A percentile compares a stretch with the other conserved stretches of the same genome.
Evolutionary conservation across 768 basidiomycete genomes (phyloP).

Genomic region (Butyriboletus loyo): DNA sequence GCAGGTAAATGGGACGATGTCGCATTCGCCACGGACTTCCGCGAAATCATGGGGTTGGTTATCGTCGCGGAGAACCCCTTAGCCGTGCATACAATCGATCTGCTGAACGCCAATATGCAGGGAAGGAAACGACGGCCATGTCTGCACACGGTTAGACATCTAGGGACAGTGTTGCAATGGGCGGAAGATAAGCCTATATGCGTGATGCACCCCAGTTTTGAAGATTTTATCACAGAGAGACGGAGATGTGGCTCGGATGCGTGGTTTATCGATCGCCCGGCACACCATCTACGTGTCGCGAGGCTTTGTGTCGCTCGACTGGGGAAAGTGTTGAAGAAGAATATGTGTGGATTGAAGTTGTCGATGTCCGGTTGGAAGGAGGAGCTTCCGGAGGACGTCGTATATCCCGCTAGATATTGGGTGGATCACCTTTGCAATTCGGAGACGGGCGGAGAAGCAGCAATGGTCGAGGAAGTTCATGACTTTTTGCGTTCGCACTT

Average conservation of each 20-base stretch:
- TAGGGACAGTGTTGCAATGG: constrained; percentile 29
- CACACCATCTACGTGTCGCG: constrained; percentile 23
- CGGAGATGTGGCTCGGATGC: constrained; percentile 26
- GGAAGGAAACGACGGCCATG: constrained; percentile 22
- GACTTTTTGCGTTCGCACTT: constrained; percentile 25
- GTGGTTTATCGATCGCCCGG: constrained; percentile 28
- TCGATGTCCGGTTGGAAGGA: constrained; percentile 15
- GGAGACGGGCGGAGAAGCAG: neutral
- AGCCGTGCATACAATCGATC: constrained; percentile 23
- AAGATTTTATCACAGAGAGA: constrained; percentile 32
- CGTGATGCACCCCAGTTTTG: constrained; percentile 33
- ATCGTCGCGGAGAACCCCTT: constrained; percentile 31
- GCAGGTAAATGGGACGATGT: constrained; percentile 30
- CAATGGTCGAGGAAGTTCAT: constrained; percentile 13
- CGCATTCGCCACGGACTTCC: constrained; percentile 29
- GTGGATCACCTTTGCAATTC: constrained; percentile 28
- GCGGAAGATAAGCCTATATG: constrained; percentile 26
- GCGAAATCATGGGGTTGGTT: constrained; percentile 31
- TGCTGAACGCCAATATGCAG: constrained; percentile 18
- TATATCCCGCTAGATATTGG: constrained; percentile 27
- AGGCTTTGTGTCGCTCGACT: constrained; percentile 23
- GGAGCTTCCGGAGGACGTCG: constrained; percentile 24
- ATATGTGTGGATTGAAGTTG: constrained; percentile 22
- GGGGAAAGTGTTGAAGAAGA: constrained; percentile 19
- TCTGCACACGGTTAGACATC: constrained; percentile 28